These are phyloP conservation scores for Leishmania turanica DNA, from an alignment of 208 protist genomes.

Conservation along the genomic window DNA sequence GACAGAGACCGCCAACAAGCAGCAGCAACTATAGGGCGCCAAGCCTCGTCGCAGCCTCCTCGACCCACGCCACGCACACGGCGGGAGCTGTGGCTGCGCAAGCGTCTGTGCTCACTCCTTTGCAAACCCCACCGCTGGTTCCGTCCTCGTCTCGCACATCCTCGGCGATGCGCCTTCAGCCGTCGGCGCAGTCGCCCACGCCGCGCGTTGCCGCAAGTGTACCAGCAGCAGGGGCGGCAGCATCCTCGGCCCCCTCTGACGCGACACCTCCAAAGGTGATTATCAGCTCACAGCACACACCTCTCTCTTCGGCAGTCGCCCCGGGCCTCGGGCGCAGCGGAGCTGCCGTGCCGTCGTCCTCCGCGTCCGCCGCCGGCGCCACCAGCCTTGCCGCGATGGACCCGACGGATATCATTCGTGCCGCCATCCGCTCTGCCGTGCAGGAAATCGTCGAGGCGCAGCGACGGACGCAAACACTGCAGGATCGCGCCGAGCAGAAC, in stretches of 20 bases:
- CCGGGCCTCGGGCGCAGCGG: background rate
- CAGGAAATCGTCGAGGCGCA: conserved; percentile 59
- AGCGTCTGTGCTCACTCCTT: background rate
- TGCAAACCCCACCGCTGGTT: conserved; percentile 23
- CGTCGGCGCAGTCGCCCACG: background rate
- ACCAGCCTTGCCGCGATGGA: conserved; percentile 12
- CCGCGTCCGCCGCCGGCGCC: conserved; percentile 1
- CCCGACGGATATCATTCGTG: conserved; percentile 41
- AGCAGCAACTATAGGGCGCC: background rate
- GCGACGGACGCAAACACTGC: conserved; percentile 34
- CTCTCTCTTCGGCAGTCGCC: background rate
- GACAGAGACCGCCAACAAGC: background rate
- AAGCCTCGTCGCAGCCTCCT: conserved; percentile 8
- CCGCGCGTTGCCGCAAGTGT: background rate
- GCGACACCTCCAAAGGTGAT: conserved; percentile 22
- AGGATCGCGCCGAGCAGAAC: conserved; percentile 37
- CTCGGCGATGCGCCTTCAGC: background rate
- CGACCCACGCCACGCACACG: background rate
- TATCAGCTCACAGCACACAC: conserved; percentile 8
- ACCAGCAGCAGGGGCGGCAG: background rate
- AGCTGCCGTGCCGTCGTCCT: conserved; percentile 10
- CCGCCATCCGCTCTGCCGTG: conserved; percentile 71
- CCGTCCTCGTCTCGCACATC: conserved; percentile 9
- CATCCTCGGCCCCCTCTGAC: too few species aligned
- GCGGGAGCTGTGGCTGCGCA: background rate